Evolutionary conservation across 495 filamentous ascomycete species (phyloP), one percentile per base, ranked within the genome.

Genomic region (Sordaria brevicollis): DNA sequence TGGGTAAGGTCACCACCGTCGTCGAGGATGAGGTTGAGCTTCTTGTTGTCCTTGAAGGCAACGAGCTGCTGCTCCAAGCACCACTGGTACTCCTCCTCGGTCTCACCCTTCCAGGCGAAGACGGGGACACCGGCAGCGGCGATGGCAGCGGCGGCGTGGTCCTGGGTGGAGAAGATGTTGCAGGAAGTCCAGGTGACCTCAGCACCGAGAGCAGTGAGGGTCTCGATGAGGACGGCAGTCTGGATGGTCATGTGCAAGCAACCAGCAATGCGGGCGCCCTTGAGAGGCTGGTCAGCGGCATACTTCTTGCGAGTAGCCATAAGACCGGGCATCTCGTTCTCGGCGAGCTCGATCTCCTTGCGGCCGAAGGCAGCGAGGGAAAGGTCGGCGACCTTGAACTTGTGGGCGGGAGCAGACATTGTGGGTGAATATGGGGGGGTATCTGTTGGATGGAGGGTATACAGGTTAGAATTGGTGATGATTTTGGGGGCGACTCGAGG

Each of bases 191-290:
- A 99, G 73, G 95, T 99, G 76, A 98, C 91, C 87, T 98, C 95
- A 77, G 95, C 95, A 82, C 95, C 95, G 75, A 99, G 92, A 71
- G 90, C 85, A 75, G 86, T 90, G 78, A 99, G 90, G 68, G 96
- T 99, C 89, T 99, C 95, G 78, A 99, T 99, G 72, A 99, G 89
- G 75, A 99, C 95, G 71, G 95, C 95, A 72, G 95, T 99, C 86
- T 99, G 95, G 84, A 99, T 98, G 80, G 96, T 98, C 96, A 98
- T 98, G 89, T 99, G 95, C 76, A 99, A 86, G 83, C 95, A 99
- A 79, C 95, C 95, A 74, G 96, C 95, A 81, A 99, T 97, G 72
- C 92, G 88, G 77, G 84, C 81, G 81, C 94, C 95, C 74, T 89
- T 89, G 76, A 99, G 87, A 73, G 95, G 95, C 89, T 98, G 96